Evolutionary conservation across 176 grass and related monocot genomes (phyloP).

Genomic region (Puya raimondii): DNA sequence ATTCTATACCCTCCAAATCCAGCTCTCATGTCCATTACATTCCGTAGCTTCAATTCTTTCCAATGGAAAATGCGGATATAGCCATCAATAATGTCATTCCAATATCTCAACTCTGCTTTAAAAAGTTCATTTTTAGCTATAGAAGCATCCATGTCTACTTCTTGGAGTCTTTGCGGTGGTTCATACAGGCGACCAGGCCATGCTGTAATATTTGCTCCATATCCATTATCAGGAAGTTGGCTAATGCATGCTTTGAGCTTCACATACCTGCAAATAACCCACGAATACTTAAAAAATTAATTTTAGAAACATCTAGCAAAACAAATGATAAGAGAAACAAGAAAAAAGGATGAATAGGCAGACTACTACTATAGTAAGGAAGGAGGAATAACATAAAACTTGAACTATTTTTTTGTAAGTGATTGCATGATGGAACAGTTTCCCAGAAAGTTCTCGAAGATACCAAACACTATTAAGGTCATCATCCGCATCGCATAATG

Average conservation of each 20-base stretch:
- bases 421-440: neutral
- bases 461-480: constrained; percentile 38
- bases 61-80: constrained; percentile 31
- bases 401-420: neutral
- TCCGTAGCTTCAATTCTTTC: constrained; percentile 33
- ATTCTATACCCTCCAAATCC: constrained; percentile 44
- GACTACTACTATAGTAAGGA: neutral
- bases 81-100: constrained; percentile 37
- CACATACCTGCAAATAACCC: constrained; percentile 20
- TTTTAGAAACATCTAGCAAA: neutral
- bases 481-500: constrained; percentile 29
- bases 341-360: neutral
- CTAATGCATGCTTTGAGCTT: constrained; percentile 38
- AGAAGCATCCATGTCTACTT: constrained; percentile 38
- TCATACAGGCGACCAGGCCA: constrained; percentile 38
- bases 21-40: constrained; percentile 55
- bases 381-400: neutral
- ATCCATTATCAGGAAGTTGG: constrained; percentile 33
- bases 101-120: constrained; percentile 29
- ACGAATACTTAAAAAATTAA: neutral
- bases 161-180: constrained; percentile 34
- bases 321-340: neutral
- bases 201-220: constrained; percentile 31
- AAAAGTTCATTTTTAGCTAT: constrained; percentile 41
- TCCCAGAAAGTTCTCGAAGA: constrained; percentile 1